Evolutionary conservation across 192 early-diverging fungal genomes (phyloP).

Genomic region (Kappamyces sp.): DNA sequence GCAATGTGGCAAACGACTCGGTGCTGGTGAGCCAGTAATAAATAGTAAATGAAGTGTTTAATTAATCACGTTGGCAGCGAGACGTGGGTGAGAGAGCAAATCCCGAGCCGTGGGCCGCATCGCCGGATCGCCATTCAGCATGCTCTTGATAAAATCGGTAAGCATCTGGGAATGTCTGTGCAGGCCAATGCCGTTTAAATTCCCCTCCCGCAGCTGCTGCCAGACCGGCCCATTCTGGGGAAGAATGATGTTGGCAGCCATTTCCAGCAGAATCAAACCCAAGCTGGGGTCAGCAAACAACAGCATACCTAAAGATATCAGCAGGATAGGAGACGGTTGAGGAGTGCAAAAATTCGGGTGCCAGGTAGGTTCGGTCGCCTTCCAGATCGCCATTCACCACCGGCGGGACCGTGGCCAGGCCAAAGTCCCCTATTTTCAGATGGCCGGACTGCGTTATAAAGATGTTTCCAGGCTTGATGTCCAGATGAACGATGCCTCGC

Average conservation of each 20-base stretch:
- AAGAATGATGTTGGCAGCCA: constrained; percentile 73
- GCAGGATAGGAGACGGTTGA: constrained; percentile 66
- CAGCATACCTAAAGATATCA: constrained; percentile 74
- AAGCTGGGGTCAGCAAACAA: constrained; percentile 47
- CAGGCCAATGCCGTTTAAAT: constrained; percentile 56
- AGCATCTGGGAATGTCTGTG: constrained; percentile 45
- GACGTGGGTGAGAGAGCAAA: constrained; percentile 45
- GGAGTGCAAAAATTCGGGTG: constrained; percentile 70
- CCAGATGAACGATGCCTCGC: constrained; percentile 70
- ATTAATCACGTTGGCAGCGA: not conserved
- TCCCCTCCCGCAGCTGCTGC: constrained; percentile 74
- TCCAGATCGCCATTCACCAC: constrained; percentile 64
- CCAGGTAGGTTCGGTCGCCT: constrained; percentile 91
- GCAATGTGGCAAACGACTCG: not conserved
- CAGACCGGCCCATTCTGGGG: constrained; percentile 85
- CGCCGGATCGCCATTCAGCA: constrained; percentile 56
- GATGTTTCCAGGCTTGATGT: constrained; percentile 87
- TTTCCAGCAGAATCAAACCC: constrained; percentile 84
- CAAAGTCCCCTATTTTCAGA: constrained; percentile 90
- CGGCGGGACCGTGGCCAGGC: constrained; percentile 61
- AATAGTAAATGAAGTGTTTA: not conserved
- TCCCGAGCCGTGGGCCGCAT: constrained; percentile 50
- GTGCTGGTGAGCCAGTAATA: not conserved
- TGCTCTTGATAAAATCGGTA: constrained; percentile 53
- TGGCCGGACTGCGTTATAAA: constrained; percentile 57